Conservation (phyloP, 1,139 yeast species). For the Lodderomyces pseudojiufengensis region DNA sequence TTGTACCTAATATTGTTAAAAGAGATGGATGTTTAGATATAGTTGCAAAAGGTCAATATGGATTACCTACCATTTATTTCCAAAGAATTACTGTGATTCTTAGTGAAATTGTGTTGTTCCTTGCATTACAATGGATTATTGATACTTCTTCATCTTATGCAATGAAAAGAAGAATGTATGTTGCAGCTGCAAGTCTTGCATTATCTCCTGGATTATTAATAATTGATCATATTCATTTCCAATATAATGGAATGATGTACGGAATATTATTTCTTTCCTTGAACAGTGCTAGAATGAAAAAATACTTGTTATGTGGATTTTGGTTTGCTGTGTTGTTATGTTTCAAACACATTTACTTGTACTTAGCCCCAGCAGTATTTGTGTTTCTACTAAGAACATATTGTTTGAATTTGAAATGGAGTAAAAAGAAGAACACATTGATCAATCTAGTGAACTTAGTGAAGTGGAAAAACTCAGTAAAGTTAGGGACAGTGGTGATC, state of each 20-base stretch:
- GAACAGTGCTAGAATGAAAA: constrained; percentile 60
- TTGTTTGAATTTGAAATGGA: constrained; percentile 48
- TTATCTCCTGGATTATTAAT: constrained; percentile 86
- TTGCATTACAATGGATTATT: constrained; percentile 69
- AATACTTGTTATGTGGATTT: constrained; percentile 61
- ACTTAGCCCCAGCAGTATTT: constrained; percentile 93
- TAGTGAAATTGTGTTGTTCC: constrained; percentile 70
- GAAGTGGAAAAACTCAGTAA: constrained; percentile 55
- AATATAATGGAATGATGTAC: constrained; percentile 89
- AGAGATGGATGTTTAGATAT: constrained; percentile 79
- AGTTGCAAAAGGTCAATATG: constrained; percentile 61
- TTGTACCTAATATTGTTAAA: constrained; percentile 62
- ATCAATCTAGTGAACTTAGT: constrained; percentile 35
- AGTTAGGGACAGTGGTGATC: constrained; percentile 65
- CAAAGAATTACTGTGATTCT: constrained; percentile 78
- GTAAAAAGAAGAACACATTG: constrained; percentile 20
- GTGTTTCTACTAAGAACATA: constrained; percentile 71
- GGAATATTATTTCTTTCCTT: constrained; percentile 76
- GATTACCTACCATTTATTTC: constrained; percentile 73
- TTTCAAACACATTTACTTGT: constrained; percentile 90
- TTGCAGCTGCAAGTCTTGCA: constrained; percentile 77
- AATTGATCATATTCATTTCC: constrained; percentile 92
- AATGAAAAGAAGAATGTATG: constrained; percentile 49
- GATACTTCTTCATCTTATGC: constrained; percentile 41
- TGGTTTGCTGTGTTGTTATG: constrained; percentile 77